A percentile compares a stretch with the other conserved stretches of the same genome.
phyloP scores from a whole-genome alignment of 345 rosid genomes.

The Salix koriyanagi region DNA sequence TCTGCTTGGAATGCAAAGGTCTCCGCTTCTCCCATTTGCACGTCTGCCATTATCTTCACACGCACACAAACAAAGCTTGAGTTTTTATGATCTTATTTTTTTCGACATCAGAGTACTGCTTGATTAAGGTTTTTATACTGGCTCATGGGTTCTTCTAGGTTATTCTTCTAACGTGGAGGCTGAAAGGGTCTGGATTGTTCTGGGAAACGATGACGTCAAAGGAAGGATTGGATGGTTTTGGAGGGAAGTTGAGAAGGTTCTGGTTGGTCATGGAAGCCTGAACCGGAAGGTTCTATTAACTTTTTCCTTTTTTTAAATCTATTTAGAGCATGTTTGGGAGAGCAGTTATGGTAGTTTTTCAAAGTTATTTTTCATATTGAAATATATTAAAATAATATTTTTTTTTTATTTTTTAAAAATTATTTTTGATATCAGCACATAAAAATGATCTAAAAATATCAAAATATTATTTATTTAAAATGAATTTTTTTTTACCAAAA shows the following conservation, averaged over 20 bases:
- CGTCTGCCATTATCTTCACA: constrained; percentile 48
- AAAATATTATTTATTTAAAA: too few species aligned
- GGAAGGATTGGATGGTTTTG: background rate
- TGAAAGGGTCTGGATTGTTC: constrained; percentile 47
- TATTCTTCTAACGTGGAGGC: constrained; percentile 17
- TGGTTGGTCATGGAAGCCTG: background rate
- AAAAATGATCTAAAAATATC: too few species aligned
- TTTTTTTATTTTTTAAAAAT: too few species aligned
- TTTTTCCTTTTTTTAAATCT: too few species aligned
- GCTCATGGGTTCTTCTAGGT: constrained; percentile 30
- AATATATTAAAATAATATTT: too few species aligned
- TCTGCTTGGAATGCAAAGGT: constrained; percentile 92
- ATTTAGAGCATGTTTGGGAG: too few species aligned
- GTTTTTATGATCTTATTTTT: too few species aligned
- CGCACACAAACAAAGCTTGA: background rate
- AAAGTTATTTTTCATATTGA: too few species aligned
- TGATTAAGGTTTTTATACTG: constrained; percentile 16
- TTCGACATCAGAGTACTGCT: too few species aligned
- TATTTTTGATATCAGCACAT: too few species aligned
- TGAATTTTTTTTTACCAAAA: too few species aligned
- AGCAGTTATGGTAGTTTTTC: too few species aligned
- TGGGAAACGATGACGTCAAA: constrained; percentile 31
- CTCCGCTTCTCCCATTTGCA: constrained; percentile 74
- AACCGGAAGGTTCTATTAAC: constrained; percentile 22
- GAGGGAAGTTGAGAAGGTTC: constrained; percentile 17